These are phyloP conservation scores for Saccharomyces hybrid DNA, from an alignment of 1,139 yeast genomes.

Conservation along the genomic window DNA sequence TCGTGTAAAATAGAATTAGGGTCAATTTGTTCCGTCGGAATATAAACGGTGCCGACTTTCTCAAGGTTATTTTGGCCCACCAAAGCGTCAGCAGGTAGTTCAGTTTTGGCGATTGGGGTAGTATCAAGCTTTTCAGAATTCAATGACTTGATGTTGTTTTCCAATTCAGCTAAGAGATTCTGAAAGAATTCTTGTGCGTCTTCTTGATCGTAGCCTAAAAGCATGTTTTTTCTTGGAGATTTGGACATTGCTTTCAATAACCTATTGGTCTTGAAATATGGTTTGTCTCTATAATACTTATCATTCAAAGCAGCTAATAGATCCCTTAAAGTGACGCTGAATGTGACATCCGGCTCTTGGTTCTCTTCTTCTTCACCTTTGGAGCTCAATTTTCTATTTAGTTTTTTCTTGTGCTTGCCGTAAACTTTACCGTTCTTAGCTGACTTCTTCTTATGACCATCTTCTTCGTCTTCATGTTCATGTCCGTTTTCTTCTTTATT, in stretches of 20 bases:
- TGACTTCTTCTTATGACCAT: conserved; percentile 2
- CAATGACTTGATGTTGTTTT: conserved; percentile 43
- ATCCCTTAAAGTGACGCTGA: conserved; percentile 46
- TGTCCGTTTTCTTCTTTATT: conserved; percentile 16
- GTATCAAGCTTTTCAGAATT: conserved; percentile 12
- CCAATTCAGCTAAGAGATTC: conserved; percentile 63
- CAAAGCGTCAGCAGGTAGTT: conserved; percentile 29
- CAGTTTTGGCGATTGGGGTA: conserved; percentile 24
- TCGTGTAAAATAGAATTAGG: conserved; percentile 40
- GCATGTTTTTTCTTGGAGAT: conserved; percentile 68
- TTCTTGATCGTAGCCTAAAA: conserved; percentile 81
- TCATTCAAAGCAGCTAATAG: conserved; percentile 50
- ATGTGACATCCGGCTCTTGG: conserved; percentile 32
- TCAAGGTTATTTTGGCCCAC: conserved; percentile 49
- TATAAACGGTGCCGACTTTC: conserved; percentile 51
- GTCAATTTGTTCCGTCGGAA: conserved; percentile 67
- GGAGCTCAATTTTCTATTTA: conserved; percentile 9
- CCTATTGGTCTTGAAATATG: conserved; percentile 59
- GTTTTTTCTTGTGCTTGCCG: conserved; percentile 18
- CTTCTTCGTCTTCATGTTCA: conserved; percentile 1
- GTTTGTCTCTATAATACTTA: conserved; percentile 40
- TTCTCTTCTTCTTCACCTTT: conserved; percentile 23
- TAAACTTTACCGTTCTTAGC: conserved; percentile 10
- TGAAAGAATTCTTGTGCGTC: conserved; percentile 95
- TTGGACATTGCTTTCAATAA: conserved; percentile 66